Evolutionary conservation across 345 rosid species (phyloP).

Genomic region (Eucalyptus curtisii): DNA sequence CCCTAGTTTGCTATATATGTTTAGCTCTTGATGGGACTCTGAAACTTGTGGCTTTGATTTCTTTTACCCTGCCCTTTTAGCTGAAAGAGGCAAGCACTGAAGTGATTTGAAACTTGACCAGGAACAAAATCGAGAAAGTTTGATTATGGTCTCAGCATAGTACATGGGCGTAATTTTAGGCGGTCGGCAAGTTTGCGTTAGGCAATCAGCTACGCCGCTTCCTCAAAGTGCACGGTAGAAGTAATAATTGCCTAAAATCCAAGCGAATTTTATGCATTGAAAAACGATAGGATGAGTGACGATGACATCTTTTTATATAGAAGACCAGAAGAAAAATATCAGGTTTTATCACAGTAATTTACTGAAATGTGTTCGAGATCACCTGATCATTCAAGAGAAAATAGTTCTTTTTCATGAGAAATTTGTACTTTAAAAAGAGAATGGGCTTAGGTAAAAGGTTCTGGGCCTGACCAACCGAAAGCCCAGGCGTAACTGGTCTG

Average conservation of each 20-base stretch:
- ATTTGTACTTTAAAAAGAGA: background rate
- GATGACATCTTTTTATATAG: background rate
- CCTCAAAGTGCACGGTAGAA: background rate
- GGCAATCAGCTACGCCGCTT: accelerated
- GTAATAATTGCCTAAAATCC: background rate
- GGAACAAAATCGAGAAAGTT: background rate
- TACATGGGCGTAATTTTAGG: background rate
- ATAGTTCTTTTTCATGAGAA: background rate
- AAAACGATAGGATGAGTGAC: background rate
- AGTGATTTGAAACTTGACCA: background rate
- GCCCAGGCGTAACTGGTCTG: background rate
- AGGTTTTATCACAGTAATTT: background rate
- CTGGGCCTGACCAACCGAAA: background rate
- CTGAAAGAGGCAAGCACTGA: background rate
- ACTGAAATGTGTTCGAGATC: background rate
- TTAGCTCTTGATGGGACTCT: background rate
- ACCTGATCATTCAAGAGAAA: background rate
- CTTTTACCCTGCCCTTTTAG: background rate
- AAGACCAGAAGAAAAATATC: background rate
- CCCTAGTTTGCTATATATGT: background rate
- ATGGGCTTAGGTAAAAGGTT: background rate
- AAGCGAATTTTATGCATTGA: background rate
- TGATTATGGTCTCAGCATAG: background rate
- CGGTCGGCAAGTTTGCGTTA: accelerated
- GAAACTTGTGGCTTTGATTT: background rate